Evolutionary conservation across 106 monocot species (phyloP).

Genomic region (Xerophyta viscosa): DNA sequence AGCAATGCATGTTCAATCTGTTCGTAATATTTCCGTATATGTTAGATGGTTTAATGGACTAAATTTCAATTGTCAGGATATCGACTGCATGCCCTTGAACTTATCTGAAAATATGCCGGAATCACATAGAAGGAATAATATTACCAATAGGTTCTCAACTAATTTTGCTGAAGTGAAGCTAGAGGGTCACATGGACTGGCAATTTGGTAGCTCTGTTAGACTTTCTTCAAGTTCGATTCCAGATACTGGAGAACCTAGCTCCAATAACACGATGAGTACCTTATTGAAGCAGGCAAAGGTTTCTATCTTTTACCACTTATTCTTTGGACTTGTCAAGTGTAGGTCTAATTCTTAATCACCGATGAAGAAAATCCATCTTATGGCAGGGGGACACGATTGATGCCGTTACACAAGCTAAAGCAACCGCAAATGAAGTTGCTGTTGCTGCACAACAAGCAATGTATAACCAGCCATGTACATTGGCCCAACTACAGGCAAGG

Average conservation of each 20-base stretch:
- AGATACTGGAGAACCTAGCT: constrained; percentile 31
- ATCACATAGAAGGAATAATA: constrained; percentile 51
- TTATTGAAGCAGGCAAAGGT: constrained; percentile 94
- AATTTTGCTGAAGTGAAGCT: constrained; percentile 43
- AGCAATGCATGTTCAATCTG: no score
- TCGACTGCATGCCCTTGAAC: constrained; percentile 87
- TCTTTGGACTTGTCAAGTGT: background rate
- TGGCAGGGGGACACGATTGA: constrained; percentile 84
- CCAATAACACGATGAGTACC: constrained; percentile 66
- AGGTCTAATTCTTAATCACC: background rate
- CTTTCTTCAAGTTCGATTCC: constrained; percentile 30
- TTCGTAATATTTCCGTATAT: no score
- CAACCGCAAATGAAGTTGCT: constrained; percentile 81
- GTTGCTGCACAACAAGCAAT: constrained; percentile 84
- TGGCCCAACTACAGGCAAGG: constrained; percentile 91
- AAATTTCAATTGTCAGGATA: constrained; percentile 46
- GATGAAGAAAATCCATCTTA: constrained; percentile 2
- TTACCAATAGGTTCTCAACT: constrained; percentile 38
- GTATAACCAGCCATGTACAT: constrained; percentile 71
- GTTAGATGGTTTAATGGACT: background rate
- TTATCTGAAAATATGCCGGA: constrained; percentile 84
- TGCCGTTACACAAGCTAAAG: constrained; percentile 79
- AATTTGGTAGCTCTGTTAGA: constrained; percentile 21
- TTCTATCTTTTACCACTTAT: constrained; percentile 1
- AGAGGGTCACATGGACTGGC: constrained; percentile 53